A percentile compares a stretch with the other conserved stretches of the same genome.
Conservation (phyloP, 2,329 filamentous ascomycete genomes). For the Pseudocercospora vitis region DNA sequence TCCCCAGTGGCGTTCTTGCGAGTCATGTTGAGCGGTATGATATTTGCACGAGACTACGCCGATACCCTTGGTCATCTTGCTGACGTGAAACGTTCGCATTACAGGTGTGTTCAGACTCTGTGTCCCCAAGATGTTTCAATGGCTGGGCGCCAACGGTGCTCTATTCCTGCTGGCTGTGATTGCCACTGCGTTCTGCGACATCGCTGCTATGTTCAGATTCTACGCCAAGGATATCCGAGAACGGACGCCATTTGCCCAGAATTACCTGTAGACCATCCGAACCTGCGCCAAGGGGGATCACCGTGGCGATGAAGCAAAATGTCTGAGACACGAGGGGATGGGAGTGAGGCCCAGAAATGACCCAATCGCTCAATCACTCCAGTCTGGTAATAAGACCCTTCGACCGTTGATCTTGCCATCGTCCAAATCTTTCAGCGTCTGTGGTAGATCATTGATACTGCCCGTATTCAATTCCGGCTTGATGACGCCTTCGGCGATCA, state of each 20-base stretch:
- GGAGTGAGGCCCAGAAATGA: neutral
- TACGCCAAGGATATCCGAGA: slow-evolving; percentile 15
- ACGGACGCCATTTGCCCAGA: slow-evolving; percentile 2
- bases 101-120: slow-evolving; percentile 41
- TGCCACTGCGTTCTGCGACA: slow-evolving; percentile 36
- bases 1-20: slow-evolving; percentile 45
- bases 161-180: slow-evolving; percentile 43
- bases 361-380: slow-evolving; percentile 9
- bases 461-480: slow-evolving; percentile 39
- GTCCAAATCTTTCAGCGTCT: slow-evolving; percentile 38
- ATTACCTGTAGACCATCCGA: neutral
- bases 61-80: neutral
- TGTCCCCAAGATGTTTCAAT: slow-evolving; percentile 42
- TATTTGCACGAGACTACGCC: neutral
- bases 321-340: neutral
- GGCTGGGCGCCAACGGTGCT: slow-evolving; percentile 43
- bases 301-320: neutral
- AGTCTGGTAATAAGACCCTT: slow-evolving; percentile 32
- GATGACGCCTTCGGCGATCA: slow-evolving; percentile 40
- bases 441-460: slow-evolving; percentile 39
- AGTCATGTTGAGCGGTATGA: slow-evolving; percentile 39
- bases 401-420: slow-evolving; percentile 39
- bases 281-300: neutral
- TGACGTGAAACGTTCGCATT: neutral
- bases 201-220: slow-evolving; percentile 16